Evolutionary conservation across 176 grass and related monocot species (phyloP), one percentile per base, ranked within the genome.

Genomic region (Areca catechu): DNA sequence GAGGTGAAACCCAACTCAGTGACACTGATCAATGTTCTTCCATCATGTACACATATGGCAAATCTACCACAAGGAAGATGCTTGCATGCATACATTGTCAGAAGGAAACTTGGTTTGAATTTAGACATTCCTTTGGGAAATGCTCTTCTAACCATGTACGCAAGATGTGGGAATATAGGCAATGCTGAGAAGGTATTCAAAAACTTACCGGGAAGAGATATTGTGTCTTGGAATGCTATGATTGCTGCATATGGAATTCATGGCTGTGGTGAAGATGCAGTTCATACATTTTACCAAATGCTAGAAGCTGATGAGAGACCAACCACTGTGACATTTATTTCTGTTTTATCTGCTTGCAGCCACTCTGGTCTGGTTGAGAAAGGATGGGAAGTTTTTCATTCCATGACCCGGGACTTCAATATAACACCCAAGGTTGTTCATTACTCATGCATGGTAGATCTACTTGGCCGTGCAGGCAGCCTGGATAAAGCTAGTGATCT

Each of bases 201-300:
- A 27, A 70, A 49, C 55, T 16, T 70, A 49, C 9, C 25, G 1
- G 18, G 14, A 5, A 70, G 21, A 49, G 68, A 59, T 19, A 70
- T 60, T 21, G 58, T 70, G 5, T 70, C 68, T 50, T 70, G 68
- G 68, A 70, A 60, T 70, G 54, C 68, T 14, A 59, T 70, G 68
- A 70, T 70, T 58, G 54, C 68, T 50, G 68, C 68, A 29, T 60
- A 70, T 70, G 68, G 68, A 20, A 70, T 70, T 12, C 55, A 70
- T 58, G 68, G 68, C 4, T 16, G 57, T 50, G 68, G 68, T 58
- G 68, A 70, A 28, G 47, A 60, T 59, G 68, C 68, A 59, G 16
- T 70, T 51, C 20, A 21, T 15, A 48, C 51, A 17, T 70, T 70
- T 34, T 25, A 58, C 25, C 20, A 59, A 59, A 50, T 70, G 43